phyloP scores from a whole-genome alignment of 2,329 filamentous ascomycete species.

The Tolypocladium inflatum region DNA sequence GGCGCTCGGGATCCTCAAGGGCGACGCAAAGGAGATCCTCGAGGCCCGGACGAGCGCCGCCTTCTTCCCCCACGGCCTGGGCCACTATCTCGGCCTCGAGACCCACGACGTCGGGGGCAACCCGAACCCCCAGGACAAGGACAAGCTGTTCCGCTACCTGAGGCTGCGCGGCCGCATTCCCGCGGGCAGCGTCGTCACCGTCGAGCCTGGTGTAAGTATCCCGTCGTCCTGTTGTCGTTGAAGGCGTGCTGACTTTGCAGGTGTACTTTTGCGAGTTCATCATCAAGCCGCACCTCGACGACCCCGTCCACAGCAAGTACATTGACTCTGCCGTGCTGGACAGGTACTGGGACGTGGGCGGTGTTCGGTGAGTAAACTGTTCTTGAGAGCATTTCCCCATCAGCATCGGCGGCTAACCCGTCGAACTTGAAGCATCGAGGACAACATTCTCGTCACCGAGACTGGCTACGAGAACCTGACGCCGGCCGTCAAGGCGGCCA shows the following conservation, averaged over 20 bases:
- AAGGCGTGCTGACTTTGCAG: constrained; percentile 22
- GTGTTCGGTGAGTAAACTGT: constrained; percentile 45
- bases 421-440: constrained; percentile 41
- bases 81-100: constrained; percentile 87
- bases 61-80: constrained; percentile 86
- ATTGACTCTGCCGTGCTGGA: constrained; percentile 67
- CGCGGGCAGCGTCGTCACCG: constrained; percentile 77
- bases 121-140: constrained; percentile 67
- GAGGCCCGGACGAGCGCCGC: constrained; percentile 72
- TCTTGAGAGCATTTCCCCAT: not conserved
- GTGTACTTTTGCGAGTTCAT: constrained; percentile 91
- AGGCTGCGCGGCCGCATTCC: constrained; percentile 68
- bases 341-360: constrained; percentile 74
- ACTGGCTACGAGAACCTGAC: constrained; percentile 65
- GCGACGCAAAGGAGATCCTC: constrained; percentile 63
- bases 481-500: constrained; percentile 58
- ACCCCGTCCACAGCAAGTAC: constrained; percentile 62
- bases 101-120: constrained; percentile 82
- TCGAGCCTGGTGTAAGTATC: constrained; percentile 73
- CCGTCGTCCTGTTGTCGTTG: not conserved
- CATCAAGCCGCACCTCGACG: constrained; percentile 67
- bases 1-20: constrained; percentile 62
- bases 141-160: constrained; percentile 80
- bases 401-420: not conserved
- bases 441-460: constrained; percentile 64